Evolutionary conservation across 495 filamentous ascomycete species (phyloP), one percentile per base, ranked within the genome.

Genomic region (Pseudoneurospora amorphoporcata): DNA sequence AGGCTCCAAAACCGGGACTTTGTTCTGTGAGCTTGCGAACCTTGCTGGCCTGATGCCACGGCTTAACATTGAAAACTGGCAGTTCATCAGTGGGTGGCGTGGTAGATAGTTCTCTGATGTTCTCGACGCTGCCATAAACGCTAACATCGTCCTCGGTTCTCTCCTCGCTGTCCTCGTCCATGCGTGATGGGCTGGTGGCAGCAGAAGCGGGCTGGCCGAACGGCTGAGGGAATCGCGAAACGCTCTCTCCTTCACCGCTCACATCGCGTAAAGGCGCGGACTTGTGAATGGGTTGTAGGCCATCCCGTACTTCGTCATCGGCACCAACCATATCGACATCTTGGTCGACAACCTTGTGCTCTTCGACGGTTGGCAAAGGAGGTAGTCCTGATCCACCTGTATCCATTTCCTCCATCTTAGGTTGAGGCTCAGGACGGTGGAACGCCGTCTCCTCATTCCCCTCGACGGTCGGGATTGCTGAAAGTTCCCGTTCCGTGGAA

Each of bases 121-220:
- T 75, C 69, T 82, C 81, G 70, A 85, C 77, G n/a, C 79, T 82
- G 68, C 88, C 86, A 73, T 87, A 87, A 73, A 85, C 82, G 69
- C 84, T 85, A 71, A 87, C 91, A 53, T 86, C 82, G 70, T 88
- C 88, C 79, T 93, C 90, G 32, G 91, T 85, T 69, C 88, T 87
- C 68, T 84, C 82, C 39, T 86, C 84, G 43, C 84, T 85, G 35
- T 83, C 83, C 45, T 82, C 83, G 10, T 76, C 79, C 43, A 72
- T 72, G 8, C 69, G 58, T 12, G 76, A 79, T 35, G 75, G 73
- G 39, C 53, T 77, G 35, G 61, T 74, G 8, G 68, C 40, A 6
- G 17, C 73, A 8, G 70, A 75, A 71, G 71, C 39, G 76, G 76
- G 17, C 16, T 70, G 74, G 14, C 61, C 72, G 69, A 75, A 76